Percentiles rank a stretch among this genome's conserved stretches.
phyloP scores from a whole-genome alignment of 1,284 basidiomycete genomes.

The Rugosomyces carneus region DNA sequence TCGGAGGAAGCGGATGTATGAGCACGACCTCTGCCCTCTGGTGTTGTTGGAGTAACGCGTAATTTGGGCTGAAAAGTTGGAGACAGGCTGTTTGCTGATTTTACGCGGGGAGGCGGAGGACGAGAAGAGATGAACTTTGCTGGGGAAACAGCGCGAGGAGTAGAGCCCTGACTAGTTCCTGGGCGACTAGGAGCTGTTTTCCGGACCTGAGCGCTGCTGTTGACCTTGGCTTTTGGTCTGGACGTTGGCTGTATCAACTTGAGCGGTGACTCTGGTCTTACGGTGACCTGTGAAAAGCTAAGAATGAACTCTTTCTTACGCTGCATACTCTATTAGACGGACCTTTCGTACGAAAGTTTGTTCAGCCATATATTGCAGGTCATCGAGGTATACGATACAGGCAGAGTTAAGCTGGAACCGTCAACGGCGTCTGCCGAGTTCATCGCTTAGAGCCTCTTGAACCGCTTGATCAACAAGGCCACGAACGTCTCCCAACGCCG shows the following conservation, averaged over 20 bases:
- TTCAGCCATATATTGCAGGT: slow-evolving; percentile 20
- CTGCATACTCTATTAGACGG: slow-evolving; percentile 8
- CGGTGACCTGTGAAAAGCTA: slow-evolving; percentile 33
- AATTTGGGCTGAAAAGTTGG: slow-evolving; percentile 19
- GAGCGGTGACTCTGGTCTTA: slow-evolving; percentile 27
- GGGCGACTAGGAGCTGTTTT: slow-evolving; percentile 25
- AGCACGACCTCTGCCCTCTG: slow-evolving; percentile 32
- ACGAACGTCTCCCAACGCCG: slow-evolving; percentile 32
- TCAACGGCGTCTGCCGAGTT: slow-evolving; percentile 17
- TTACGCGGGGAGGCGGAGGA: slow-evolving; percentile 5
- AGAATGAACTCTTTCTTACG: not conserved
- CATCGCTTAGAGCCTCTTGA: slow-evolving; percentile 53
- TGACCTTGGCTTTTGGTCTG: slow-evolving; percentile 57
- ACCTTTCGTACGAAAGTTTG: slow-evolving; percentile 38
- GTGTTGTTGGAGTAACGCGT: slow-evolving; percentile 19
- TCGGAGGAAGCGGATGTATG: slow-evolving; percentile 20
- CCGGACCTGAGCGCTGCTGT: slow-evolving; percentile 41
- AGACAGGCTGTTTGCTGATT: not conserved
- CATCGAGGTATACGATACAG: not conserved
- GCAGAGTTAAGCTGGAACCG: not conserved
- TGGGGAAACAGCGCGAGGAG: slow-evolving; percentile 30
- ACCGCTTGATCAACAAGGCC: slow-evolving; percentile 33
- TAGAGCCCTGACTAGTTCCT: slow-evolving; percentile 17
- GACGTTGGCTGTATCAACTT: slow-evolving; percentile 27
- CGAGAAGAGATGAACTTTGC: slow-evolving; percentile 21